phyloP scores from a whole-genome alignment of 305 asterid species.

The Solanum hybrid region DNA sequence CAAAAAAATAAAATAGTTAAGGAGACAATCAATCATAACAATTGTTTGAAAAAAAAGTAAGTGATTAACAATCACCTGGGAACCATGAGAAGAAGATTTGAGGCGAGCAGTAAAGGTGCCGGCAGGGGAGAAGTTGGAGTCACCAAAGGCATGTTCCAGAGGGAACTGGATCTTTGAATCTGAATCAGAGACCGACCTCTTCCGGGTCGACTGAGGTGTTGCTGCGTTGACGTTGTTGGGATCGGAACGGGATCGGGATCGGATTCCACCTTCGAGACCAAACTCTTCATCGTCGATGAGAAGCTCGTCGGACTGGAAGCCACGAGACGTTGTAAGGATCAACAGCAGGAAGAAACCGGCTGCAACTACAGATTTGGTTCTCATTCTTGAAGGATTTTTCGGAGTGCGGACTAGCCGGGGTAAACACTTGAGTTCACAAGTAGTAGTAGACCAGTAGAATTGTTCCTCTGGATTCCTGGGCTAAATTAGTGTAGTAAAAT shows the following conservation, averaged over 20 bases:
- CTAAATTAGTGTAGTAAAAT: not conserved
- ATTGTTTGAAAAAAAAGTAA: not conserved
- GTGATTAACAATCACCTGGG: constrained; percentile 41
- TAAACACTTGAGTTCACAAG: not conserved
- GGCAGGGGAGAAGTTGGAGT: constrained; percentile 72
- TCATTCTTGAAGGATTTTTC: not conserved
- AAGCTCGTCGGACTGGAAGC: constrained; percentile 89
- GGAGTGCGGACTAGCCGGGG: not conserved
- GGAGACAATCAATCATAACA: not conserved
- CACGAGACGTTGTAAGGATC: constrained; percentile 24
- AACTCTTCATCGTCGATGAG: constrained; percentile 79
- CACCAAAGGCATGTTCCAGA: constrained; percentile 88
- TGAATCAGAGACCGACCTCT: constrained; percentile 45
- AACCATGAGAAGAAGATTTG: constrained; percentile 64
- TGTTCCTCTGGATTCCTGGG: not conserved
- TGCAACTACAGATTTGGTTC: not conserved
- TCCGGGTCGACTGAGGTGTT: constrained; percentile 25
- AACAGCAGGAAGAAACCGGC: constrained; percentile 2
- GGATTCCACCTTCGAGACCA: constrained; percentile 56
- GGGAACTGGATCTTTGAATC: constrained; percentile 80
- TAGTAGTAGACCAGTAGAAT: not conserved
- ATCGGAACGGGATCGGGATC: not conserved
- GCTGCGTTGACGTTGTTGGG: constrained; percentile 11
- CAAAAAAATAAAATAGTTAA: not conserved
- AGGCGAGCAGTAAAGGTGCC: constrained; percentile 94